Evolutionary conservation across 2,329 filamentous ascomycete genomes (phyloP).

Genomic region (Trichocomaceae sp.): DNA sequence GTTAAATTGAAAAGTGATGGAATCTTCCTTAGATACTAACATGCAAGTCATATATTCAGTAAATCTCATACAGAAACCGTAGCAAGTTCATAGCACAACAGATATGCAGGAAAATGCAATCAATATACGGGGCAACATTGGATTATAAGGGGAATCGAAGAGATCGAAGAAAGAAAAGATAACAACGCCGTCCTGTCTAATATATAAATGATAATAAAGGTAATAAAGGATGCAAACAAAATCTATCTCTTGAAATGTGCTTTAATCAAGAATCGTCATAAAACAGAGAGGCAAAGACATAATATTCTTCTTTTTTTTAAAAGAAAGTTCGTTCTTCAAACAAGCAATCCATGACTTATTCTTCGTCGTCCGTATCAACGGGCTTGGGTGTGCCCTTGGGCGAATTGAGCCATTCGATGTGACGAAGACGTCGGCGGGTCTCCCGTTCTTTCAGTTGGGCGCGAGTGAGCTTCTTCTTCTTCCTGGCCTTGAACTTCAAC

Average conservation of each 20-base stretch:
- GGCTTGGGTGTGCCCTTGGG: slow-evolving; percentile 78
- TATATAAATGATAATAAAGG: slow-evolving; percentile 1
- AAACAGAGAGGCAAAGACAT: background rate
- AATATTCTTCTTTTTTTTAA: background rate
- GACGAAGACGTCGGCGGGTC: slow-evolving; percentile 74
- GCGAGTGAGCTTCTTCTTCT: slow-evolving; percentile 99
- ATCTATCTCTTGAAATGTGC: slow-evolving; percentile 3
- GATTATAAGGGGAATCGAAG: background rate
- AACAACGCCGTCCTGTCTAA: slow-evolving; percentile 2
- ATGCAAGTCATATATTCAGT: background rate
- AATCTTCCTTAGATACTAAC: background rate
- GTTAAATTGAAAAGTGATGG: too few species aligned
- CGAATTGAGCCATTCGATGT: slow-evolving; percentile 73
- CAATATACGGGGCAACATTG: background rate
- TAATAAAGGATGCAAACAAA: slow-evolving; percentile 2
- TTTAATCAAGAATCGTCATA: slow-evolving; percentile 5
- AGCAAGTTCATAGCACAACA: background rate
- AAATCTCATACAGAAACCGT: background rate
- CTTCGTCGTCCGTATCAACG: slow-evolving; percentile 71
- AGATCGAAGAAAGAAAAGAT: background rate
- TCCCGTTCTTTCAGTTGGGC: slow-evolving; percentile 93
- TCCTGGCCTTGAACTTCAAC: slow-evolving; percentile 82
- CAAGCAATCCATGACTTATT: slow-evolving; percentile 6
- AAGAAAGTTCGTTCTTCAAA: background rate
- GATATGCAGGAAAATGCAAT: background rate